These are phyloP conservation scores for Parsonsia alboflavescens DNA, from an alignment of 257 asterid genomes.

Conservation along the genomic window DNA sequence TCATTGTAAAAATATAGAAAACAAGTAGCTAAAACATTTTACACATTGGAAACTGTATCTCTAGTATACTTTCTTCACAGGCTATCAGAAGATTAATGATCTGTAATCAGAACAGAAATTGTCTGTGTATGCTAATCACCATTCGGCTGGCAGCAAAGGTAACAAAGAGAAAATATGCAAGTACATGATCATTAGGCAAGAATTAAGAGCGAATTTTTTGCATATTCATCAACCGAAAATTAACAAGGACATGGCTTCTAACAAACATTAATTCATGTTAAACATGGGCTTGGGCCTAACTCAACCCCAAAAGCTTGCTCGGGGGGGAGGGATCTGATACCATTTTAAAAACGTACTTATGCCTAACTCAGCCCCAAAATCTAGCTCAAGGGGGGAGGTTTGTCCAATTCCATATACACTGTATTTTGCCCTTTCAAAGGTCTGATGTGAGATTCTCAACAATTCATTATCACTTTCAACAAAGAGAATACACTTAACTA, in stretches of 20 bases:
- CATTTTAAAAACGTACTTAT: too few species aligned
- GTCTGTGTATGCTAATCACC: background rate
- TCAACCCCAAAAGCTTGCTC: too few species aligned
- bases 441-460: too few species aligned
- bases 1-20: background rate
- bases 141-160: background rate
- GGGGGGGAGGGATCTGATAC: too few species aligned
- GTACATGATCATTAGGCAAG: background rate
- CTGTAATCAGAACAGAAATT: background rate
- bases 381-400: too few species aligned
- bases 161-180: background rate
- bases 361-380: too few species aligned
- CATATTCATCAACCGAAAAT: background rate
- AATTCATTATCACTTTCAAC: background rate
- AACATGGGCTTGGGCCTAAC: too few species aligned
- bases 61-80: background rate
- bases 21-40: conserved; percentile 5
- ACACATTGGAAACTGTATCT: background rate
- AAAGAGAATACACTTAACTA: background rate
- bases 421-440: too few species aligned
- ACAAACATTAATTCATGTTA: too few species aligned
- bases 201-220: background rate
- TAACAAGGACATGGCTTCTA: background rate
- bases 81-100: background rate
- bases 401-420: too few species aligned